Evolutionary conservation across 176 grass and related monocot species (phyloP).

Genomic region (Canna indica): DNA sequence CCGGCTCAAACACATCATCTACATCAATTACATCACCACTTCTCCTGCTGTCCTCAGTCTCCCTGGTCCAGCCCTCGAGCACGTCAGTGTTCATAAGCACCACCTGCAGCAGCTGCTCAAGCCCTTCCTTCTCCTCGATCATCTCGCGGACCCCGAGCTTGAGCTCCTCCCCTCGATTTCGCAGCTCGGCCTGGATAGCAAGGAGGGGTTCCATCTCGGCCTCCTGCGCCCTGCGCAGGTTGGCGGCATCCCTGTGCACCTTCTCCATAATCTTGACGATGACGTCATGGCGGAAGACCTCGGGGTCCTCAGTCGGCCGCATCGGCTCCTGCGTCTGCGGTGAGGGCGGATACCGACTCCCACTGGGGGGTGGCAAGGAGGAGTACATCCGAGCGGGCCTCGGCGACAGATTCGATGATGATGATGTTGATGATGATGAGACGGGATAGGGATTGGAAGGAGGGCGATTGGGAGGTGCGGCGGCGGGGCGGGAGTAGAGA

Average conservation of each 20-base stretch:
- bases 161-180: slow-evolving; percentile 35
- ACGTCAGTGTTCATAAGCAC: slow-evolving; percentile 59
- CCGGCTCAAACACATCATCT: slow-evolving; percentile 30
- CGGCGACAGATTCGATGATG: slow-evolving; percentile 4
- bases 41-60: slow-evolving; percentile 31
- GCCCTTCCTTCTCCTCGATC: slow-evolving; percentile 48
- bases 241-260: slow-evolving; percentile 23
- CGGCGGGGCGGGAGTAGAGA: slow-evolving; percentile 40
- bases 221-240: slow-evolving; percentile 31
- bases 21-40: slow-evolving; percentile 13
- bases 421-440: slow-evolving; percentile 16
- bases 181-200: slow-evolving; percentile 45
- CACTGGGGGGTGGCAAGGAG: not conserved
- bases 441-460: slow-evolving; percentile 7
- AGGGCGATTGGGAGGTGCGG: not conserved
- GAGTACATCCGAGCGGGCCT: not conserved
- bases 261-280: slow-evolving; percentile 48
- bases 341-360: slow-evolving; percentile 25
- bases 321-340: slow-evolving; percentile 20
- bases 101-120: slow-evolving; percentile 61
- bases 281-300: slow-evolving; percentile 60
- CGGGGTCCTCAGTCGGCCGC: slow-evolving; percentile 42
- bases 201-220: slow-evolving; percentile 52
- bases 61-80: slow-evolving; percentile 45
- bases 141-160: slow-evolving; percentile 37